phyloP scores from a whole-genome alignment of 179 eudicot species.

The Carnegiea gigantea region DNA sequence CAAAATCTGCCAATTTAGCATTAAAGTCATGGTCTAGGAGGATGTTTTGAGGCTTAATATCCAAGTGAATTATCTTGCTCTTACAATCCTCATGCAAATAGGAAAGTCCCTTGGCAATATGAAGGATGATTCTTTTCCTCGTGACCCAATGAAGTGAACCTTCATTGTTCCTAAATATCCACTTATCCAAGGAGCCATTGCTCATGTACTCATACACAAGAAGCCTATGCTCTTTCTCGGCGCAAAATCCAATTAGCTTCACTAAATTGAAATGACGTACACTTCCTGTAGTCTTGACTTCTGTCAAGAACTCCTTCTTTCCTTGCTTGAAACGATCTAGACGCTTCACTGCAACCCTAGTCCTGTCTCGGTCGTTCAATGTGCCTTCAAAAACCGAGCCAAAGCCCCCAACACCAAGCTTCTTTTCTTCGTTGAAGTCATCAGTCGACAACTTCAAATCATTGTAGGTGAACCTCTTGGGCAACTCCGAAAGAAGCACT shows the following conservation, averaged over 20 bases:
- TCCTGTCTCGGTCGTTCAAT: constrained; percentile 37
- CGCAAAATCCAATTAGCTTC: constrained; percentile 49
- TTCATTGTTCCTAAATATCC: constrained; percentile 28
- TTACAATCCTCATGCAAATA: constrained; percentile 56
- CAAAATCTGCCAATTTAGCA: constrained; percentile 30
- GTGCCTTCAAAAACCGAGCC: constrained; percentile 62
- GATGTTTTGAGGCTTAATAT: constrained; percentile 59
- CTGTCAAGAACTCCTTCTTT: constrained; percentile 47
- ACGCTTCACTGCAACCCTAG: constrained; percentile 61
- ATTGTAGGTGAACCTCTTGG: constrained; percentile 9
- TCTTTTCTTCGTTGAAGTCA: constrained; percentile 42
- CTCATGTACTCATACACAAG: constrained; percentile 69
- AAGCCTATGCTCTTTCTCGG: constrained; percentile 43
- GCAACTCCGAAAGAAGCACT: not conserved
- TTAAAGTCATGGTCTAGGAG: constrained; percentile 44
- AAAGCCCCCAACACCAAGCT: constrained; percentile 71
- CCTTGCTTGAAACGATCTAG: constrained; percentile 52
- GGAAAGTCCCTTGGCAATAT: constrained; percentile 59
- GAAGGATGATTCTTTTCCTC: constrained; percentile 37
- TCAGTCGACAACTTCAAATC: constrained; percentile 35
- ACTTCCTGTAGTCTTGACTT: constrained; percentile 43
- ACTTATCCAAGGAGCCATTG: constrained; percentile 49
- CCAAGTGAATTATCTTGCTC: constrained; percentile 48
- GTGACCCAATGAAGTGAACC: constrained; percentile 24
- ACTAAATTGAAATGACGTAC: constrained; percentile 52